Conservation (phyloP, 1,284 basidiomycete species). For the Ceraceosorus guamensis region DNA sequence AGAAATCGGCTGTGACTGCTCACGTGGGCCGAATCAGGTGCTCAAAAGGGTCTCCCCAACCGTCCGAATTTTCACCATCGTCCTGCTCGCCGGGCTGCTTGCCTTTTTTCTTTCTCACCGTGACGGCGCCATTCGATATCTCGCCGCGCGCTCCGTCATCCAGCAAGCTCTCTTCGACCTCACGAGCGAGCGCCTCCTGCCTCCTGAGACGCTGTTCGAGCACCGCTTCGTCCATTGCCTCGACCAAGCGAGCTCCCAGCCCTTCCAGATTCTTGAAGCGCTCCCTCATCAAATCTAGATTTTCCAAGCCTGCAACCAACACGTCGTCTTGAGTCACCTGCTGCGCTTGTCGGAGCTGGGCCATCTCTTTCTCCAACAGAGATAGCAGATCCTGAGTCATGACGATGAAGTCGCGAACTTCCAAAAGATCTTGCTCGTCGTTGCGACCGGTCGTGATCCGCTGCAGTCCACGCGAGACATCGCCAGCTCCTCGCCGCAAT, state of each 20-base stretch:
- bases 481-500: constrained; percentile 28
- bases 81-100: constrained; percentile 1
- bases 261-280: constrained; percentile 12
- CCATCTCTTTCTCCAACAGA: constrained; percentile 11
- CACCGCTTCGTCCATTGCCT: constrained; percentile 45
- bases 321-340: background rate
- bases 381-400: constrained; percentile 14
- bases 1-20: background rate
- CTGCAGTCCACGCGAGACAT: constrained; percentile 38
- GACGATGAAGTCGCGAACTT: constrained; percentile 37
- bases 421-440: constrained; percentile 43
- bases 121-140: constrained; percentile 1
- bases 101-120: background rate
- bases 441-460: constrained; percentile 30
- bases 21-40: constrained; percentile 38
- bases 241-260: constrained; percentile 24
- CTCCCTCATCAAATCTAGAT: constrained; percentile 5
- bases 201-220: constrained; percentile 30
- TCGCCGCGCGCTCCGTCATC: constrained; percentile 1
- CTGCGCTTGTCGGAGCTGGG: background rate
- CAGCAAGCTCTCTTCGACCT: constrained; percentile 13
- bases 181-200: constrained; percentile 26
- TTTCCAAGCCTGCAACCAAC: background rate
- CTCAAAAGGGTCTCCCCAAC: constrained; percentile 42
- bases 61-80: background rate